Evolutionary conservation across 2,329 filamentous ascomycete genomes (phyloP), one percentile per base, ranked within the genome.

Genomic region (Cladophialophora exuberans): DNA sequence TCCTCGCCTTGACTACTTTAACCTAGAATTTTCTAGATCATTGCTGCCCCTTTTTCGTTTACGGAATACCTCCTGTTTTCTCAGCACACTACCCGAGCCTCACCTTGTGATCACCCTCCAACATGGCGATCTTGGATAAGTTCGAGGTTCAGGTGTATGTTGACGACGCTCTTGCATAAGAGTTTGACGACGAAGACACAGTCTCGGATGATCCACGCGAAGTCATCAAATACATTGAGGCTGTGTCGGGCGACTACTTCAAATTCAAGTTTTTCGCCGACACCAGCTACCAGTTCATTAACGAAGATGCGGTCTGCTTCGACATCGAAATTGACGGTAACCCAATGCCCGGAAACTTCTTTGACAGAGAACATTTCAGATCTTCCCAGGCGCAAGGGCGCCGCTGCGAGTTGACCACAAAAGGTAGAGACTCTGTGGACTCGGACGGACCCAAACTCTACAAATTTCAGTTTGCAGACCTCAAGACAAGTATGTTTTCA

Each of bases 301-400:
- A 18, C 1, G 67, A 61, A 5, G 59, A 63, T 1, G 45, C 64
- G 2, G 70, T 73, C 39, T 48, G 33, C 2, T 48, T 69, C 4
- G 35, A 28, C 6, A 52, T 59, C 6, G 45, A 44, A 4, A 41
- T 64, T 4, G 57, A 43, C 47, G 26, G 1, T 18, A 4, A 44
- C 30, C 48, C 3, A 59, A 52, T 42, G 13, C 22, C 20, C 13
- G 38, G 38, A 22, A 42, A 4, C 7, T 42, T 3, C 20, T 3
- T 42, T 18, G 13, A 23, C 6, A 22, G 15, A 11, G 13, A 23
- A 6, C 18, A 25, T 25, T 42, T 42, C 6, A 13, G 3, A 23
- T 10, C 3, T 4, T 18, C 38, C 17, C 3, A 3, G n/a, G 3
- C 2, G 6, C 7, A 3, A 9, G 38, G 38, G 20, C n/a, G 2